These are phyloP conservation scores for Austroboletus eburneus DNA, from an alignment of 768 basidiomycete genomes.

Conservation along the genomic window DNA sequence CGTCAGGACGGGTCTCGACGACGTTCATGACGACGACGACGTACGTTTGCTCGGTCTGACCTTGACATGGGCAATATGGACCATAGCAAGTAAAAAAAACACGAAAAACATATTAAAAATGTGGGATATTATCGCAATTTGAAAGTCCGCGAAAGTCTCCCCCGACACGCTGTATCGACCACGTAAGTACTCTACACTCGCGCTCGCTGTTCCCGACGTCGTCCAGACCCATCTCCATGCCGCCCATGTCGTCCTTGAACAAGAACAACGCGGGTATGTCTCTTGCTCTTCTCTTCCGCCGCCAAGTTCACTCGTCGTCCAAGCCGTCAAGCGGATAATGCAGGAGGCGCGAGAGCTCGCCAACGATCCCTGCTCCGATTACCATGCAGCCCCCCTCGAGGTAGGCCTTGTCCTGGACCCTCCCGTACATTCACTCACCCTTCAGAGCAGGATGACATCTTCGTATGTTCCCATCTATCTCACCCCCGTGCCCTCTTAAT, in stretches of 20 bases:
- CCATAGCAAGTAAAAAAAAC: conserved; percentile 25
- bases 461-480: conserved; percentile 46
- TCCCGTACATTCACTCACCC: conserved; percentile 7
- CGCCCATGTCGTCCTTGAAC: conserved; percentile 49
- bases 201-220: neutral
- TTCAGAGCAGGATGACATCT: conserved; percentile 71
- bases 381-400: conserved; percentile 75
- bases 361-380: conserved; percentile 81
- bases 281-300: neutral
- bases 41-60: conserved; percentile 73
- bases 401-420: conserved; percentile 37
- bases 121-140: too few relatives aligned
- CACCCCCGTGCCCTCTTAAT: conserved; percentile 21
- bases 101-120: too few relatives aligned
- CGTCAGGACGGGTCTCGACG: neutral
- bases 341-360: conserved; percentile 90
- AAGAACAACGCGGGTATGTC: conserved; percentile 83
- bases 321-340: conserved; percentile 95
- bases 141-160: conserved; percentile 8
- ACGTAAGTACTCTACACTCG: neutral
- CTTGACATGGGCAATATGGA: conserved; percentile 78
- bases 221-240: neutral
- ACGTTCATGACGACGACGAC: conserved; percentile 13
- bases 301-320: neutral
- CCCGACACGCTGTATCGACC: too few relatives aligned